Conservation (phyloP, 345 rosid genomes). For the Populus deltoides region DNA sequence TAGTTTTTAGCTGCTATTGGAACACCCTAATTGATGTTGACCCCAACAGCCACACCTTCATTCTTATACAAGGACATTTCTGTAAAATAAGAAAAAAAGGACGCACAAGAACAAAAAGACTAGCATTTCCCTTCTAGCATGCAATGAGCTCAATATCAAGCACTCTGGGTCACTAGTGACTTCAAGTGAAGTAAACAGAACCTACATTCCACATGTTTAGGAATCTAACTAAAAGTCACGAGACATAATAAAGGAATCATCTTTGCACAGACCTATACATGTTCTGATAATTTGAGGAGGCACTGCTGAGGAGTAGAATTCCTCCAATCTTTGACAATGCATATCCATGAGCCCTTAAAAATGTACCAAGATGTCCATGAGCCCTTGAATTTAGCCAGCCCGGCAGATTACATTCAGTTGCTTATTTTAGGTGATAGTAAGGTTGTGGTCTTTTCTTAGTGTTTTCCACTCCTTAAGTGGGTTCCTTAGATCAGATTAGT, state of each 20-base stretch:
- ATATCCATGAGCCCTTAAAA: background rate
- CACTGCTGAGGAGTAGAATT: no score
- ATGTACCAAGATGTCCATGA: background rate
- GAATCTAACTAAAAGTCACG: background rate
- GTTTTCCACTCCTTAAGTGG: background rate
- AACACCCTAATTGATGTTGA: background rate
- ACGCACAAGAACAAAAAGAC: background rate
- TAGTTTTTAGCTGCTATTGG: background rate
- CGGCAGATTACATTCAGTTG: background rate
- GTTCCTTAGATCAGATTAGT: background rate
- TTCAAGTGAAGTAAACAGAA: background rate
- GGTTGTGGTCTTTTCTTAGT: background rate
- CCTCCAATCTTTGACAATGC: no score
- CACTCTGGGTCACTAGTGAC: background rate
- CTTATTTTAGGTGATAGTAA: background rate
- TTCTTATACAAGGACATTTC: background rate
- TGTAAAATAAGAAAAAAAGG: background rate
- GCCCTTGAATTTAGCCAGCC: background rate
- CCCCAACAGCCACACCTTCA: background rate
- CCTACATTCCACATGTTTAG: background rate
- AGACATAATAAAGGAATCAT: background rate
- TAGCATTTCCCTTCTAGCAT: background rate
- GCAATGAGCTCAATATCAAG: background rate
- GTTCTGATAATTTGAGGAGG: no score
- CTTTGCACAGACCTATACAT: background rate